A percentile compares a stretch with the other conserved stretches of the same genome.
Evolutionary conservation across 805 yeast species (phyloP).

Genomic region (Lipomyces mesembrius): DNA sequence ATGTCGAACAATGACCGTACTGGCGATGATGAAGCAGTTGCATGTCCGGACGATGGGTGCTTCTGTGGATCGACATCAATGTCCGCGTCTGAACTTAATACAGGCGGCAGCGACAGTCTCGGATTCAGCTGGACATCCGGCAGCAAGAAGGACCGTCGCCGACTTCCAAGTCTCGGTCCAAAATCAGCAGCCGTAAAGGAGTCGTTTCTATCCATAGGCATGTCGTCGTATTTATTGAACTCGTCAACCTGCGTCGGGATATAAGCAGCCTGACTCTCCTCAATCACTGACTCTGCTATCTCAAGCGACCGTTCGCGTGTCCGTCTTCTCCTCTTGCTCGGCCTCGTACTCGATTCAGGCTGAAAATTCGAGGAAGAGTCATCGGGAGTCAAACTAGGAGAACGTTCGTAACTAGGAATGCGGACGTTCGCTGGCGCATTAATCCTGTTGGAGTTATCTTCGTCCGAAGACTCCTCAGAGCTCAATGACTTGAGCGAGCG

Average conservation of each 20-base stretch:
- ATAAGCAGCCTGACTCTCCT: constrained; percentile 3
- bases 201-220: background rate
- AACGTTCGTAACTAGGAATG: background rate
- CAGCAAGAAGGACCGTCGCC: background rate
- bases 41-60: constrained; percentile 18
- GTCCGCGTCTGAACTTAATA: constrained; percentile 19
- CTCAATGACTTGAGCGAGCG: background rate
- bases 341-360: background rate
- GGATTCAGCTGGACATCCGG: constrained; percentile 14
- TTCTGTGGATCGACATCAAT: constrained; percentile 28
- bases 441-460: background rate
- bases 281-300: constrained; percentile 9
- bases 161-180: background rate
- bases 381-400: background rate
- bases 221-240: background rate
- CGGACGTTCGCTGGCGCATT: background rate
- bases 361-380: background rate
- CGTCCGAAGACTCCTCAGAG: background rate
- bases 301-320: background rate
- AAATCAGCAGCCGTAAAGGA: background rate
- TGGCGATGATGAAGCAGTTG: constrained; percentile 10
- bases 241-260: background rate
- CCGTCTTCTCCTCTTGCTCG: background rate
- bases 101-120: constrained; percentile 19
- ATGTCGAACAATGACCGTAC: constrained; percentile 7